Percentiles rank a stretch among this genome's conserved stretches.
Conservation (phyloP, 345 rosid genomes). For the Aegle marmelos region DNA sequence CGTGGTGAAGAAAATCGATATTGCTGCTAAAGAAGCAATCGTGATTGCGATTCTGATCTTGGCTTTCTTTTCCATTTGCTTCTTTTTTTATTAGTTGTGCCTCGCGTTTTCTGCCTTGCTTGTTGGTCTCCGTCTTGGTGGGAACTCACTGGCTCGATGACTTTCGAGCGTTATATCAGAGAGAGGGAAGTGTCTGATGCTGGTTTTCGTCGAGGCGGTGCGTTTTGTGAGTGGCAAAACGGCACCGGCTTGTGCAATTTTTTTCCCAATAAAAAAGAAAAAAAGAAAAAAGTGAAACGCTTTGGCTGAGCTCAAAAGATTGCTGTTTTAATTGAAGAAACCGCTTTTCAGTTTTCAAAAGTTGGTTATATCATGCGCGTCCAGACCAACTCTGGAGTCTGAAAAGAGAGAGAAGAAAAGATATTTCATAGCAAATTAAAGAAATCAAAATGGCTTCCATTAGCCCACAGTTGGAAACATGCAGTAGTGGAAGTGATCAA, state of each 20-base stretch:
- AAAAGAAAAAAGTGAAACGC: background rate
- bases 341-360: slow-evolving; percentile 26
- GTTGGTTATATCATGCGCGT: background rate
- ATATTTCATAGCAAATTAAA: background rate
- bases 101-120: background rate
- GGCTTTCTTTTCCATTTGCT: slow-evolving; percentile 38
- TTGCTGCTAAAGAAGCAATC: slow-evolving; percentile 47
- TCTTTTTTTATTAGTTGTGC: background rate
- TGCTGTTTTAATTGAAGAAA: background rate
- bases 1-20: slow-evolving; percentile 42
- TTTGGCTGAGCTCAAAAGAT: background rate
- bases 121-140: background rate
- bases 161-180: background rate
- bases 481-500: background rate
- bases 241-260: background rate
- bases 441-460: background rate
- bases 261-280: too few relatives aligned
- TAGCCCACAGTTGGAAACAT: slow-evolving; percentile 3
- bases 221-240: background rate
- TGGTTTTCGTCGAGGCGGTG: background rate
- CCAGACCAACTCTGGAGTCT: background rate
- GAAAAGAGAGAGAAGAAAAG: background rate
- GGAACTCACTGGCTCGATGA: background rate
- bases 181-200: background rate
- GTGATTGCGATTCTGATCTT: slow-evolving; percentile 43